A percentile compares a stretch with the other conserved stretches of the same genome.
Evolutionary conservation across 75 land plant genomes (phyloP).

Genomic region (Pinus taeda): DNA sequence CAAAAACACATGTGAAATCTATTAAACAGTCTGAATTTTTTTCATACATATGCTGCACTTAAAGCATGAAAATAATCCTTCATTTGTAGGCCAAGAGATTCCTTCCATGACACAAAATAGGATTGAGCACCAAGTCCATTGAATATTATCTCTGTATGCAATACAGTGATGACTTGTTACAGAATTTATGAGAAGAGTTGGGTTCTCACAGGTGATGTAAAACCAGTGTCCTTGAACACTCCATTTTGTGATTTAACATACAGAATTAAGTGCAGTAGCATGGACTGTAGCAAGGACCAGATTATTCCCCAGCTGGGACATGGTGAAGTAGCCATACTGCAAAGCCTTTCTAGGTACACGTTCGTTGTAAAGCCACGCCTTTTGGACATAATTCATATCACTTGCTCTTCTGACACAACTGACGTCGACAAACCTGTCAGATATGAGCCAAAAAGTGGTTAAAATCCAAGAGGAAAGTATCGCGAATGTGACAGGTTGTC

Average conservation of each 20-base stretch:
- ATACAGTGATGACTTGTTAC: neutral
- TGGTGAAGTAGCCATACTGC: conserved; percentile 21
- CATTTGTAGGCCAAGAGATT: no score
- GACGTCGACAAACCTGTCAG: neutral
- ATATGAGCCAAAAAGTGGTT: neutral
- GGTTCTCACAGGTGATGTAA: conserved; percentile 35
- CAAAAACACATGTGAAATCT: neutral
- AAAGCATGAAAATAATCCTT: no score
- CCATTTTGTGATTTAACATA: conserved; percentile 33
- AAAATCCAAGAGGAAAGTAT: neutral
- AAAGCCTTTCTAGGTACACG: conserved; percentile 32
- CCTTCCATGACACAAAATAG: neutral
- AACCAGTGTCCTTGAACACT: conserved; percentile 30
- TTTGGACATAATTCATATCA: conserved; percentile 13
- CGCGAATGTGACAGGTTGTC: neutral
- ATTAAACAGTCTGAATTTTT: neutral
- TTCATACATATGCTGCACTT: no score
- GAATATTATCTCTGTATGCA: neutral
- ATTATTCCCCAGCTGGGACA: conserved; percentile 23
- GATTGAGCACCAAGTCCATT: no score
- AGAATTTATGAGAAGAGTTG: neutral
- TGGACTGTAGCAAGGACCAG: conserved; percentile 32
- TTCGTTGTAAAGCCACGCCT: conserved; percentile 36
- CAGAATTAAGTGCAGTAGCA: conserved; percentile 44
- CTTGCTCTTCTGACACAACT: neutral